Evolutionary conservation across 176 grass and related monocot genomes (phyloP).

Genomic region (Triticum turgidum): DNA sequence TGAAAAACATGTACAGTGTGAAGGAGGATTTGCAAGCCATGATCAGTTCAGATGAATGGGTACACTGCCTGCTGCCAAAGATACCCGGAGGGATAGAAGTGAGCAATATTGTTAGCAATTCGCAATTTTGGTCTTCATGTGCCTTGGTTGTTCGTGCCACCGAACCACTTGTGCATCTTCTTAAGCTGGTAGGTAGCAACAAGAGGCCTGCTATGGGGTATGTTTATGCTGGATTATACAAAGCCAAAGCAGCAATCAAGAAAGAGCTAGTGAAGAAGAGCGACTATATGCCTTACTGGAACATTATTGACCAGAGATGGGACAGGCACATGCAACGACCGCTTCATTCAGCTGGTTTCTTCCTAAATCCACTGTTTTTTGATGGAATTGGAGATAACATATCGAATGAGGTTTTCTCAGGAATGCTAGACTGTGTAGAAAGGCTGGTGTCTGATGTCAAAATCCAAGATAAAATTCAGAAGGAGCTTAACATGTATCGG

Average conservation of each 20-base stretch:
- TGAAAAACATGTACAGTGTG: constrained; percentile 72
- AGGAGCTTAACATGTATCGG: constrained; percentile 82
- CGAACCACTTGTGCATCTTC: constrained; percentile 73
- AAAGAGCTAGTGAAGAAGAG: constrained; percentile 71
- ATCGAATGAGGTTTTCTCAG: constrained; percentile 76
- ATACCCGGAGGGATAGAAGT: constrained; percentile 59
- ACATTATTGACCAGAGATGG: constrained; percentile 91
- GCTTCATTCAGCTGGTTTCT: constrained; percentile 77
- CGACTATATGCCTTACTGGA: constrained; percentile 67
- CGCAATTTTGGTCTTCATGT: constrained; percentile 73
- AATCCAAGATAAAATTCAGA: constrained; percentile 91
- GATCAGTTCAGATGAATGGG: constrained; percentile 76
- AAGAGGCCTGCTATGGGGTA: constrained; percentile 88
- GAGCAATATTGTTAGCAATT: constrained; percentile 59
- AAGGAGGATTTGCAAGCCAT: constrained; percentile 68
- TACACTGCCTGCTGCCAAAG: constrained; percentile 50
- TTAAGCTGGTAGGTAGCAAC: constrained; percentile 66
- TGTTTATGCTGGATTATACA: constrained; percentile 73
- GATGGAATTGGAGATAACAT: constrained; percentile 65
- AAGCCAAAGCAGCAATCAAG: constrained; percentile 75
- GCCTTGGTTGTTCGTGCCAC: constrained; percentile 59
- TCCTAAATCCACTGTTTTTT: constrained; percentile 91
- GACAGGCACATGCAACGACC: constrained; percentile 51
- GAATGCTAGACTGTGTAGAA: constrained; percentile 86
- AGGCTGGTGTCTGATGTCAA: constrained; percentile 79